phyloP scores from a whole-genome alignment of 2,329 filamentous ascomycete species.

The Helotiales sp. region DNA sequence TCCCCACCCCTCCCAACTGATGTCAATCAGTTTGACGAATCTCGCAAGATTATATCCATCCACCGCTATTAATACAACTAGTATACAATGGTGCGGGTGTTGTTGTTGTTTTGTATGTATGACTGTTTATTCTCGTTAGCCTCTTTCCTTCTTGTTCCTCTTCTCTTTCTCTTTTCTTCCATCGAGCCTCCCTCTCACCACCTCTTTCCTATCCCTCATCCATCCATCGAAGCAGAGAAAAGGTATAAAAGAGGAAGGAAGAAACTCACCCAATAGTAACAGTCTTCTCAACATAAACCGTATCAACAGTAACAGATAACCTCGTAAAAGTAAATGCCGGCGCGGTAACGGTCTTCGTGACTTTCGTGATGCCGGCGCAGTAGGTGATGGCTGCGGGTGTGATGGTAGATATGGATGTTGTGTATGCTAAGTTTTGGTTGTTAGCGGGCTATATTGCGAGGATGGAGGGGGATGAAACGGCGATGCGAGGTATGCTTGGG shows the following conservation, averaged over 20 bases:
- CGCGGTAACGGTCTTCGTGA: not conserved
- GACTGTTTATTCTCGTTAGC: too few species aligned
- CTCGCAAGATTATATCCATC: not conserved
- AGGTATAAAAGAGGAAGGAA: too few species aligned
- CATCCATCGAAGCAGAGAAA: not conserved
- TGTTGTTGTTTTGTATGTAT: not conserved
- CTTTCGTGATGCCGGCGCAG: conserved; percentile 1
- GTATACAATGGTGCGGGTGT: not conserved
- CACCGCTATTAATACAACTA: not conserved
- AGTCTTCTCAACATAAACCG: not conserved
- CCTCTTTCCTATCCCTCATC: not conserved
- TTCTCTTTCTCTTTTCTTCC: too few species aligned
- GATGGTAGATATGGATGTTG: not conserved
- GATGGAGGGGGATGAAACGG: not conserved
- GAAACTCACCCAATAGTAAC: not conserved
- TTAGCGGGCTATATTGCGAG: not conserved
- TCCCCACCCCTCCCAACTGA: too few species aligned
- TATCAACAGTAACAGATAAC: not conserved
- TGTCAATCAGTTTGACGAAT: too few species aligned
- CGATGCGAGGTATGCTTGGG: too few species aligned
- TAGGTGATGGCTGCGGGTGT: not conserved
- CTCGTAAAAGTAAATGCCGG: not conserved
- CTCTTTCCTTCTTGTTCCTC: too few species aligned
- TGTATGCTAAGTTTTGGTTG: not conserved
- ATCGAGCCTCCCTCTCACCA: too few species aligned